These are phyloP conservation scores for Lecanicillium sp. DNA, from an alignment of 2,329 filamentous ascomycete species.

Conservation along the genomic window DNA sequence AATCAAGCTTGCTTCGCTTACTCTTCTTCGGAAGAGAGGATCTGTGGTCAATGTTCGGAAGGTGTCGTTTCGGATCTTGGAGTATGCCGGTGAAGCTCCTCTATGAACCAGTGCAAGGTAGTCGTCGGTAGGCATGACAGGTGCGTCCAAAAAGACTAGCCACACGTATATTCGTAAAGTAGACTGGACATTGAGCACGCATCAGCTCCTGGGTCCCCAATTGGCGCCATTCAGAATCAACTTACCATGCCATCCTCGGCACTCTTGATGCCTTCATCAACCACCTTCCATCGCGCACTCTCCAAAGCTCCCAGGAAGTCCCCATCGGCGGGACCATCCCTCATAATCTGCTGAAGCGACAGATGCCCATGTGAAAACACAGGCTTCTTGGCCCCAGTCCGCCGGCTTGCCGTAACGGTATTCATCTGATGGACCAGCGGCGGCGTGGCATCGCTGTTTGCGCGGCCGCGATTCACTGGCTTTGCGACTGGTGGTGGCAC, in stretches of 20 bases:
- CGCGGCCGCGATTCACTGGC: constrained; percentile 43
- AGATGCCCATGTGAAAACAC: constrained; percentile 45
- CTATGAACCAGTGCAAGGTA: constrained; percentile 89
- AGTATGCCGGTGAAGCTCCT: constrained; percentile 87
- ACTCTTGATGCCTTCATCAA: constrained; percentile 68
- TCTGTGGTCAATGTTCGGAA: constrained; percentile 95
- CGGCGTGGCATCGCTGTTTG: constrained; percentile 62
- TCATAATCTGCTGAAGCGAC: constrained; percentile 65
- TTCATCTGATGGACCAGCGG: constrained; percentile 28
- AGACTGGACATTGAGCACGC: constrained; percentile 49
- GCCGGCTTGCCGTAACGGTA: constrained; percentile 25
- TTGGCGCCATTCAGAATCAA: neutral
- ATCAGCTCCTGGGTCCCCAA: neutral
- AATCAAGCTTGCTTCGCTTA: constrained; percentile 91
- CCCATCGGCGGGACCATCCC: constrained; percentile 69
- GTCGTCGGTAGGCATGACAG: constrained; percentile 74
- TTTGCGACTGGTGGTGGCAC: constrained; percentile 27
- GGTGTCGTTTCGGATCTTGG: constrained; percentile 97
- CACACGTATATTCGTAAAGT: constrained; percentile 90
- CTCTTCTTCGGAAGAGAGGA: constrained; percentile 89
- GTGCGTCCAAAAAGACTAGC: constrained; percentile 85
- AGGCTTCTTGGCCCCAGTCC: constrained; percentile 32
- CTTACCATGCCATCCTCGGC: constrained; percentile 75
- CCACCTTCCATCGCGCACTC: constrained; percentile 62
- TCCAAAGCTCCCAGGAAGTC: constrained; percentile 60